Evolutionary conservation across 2,329 filamentous ascomycete genomes (phyloP).

Genomic region (Pseudogymnoascus sp.): DNA sequence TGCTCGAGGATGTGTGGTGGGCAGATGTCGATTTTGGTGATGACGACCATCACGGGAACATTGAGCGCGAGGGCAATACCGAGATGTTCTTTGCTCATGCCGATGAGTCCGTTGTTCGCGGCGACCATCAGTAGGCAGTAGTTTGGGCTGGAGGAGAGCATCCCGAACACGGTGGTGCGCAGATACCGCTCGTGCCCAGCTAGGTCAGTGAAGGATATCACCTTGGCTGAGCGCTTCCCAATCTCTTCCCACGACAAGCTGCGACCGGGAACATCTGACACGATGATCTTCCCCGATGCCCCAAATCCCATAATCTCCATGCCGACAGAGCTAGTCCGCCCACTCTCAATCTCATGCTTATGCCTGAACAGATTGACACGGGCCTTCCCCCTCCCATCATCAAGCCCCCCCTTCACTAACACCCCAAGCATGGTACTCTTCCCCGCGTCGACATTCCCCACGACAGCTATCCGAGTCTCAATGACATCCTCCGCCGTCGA

Average conservation of each 20-base stretch:
- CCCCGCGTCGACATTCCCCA: conserved; percentile 94
- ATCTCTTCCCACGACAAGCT: conserved; percentile 97
- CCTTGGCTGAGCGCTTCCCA: conserved; percentile 86
- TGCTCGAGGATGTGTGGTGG: conserved; percentile 91
- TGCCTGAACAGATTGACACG: conserved; percentile 94
- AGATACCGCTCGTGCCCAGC: conserved; percentile 94
- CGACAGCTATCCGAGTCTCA: conserved; percentile 91
- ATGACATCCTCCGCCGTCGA: conserved; percentile 76
- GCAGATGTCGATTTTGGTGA: conserved; percentile 98
- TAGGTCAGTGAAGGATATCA: conserved; percentile 92
- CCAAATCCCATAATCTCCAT: conserved; percentile 99
- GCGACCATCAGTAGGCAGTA: conserved; percentile 98
- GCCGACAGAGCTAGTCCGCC: conserved; percentile 88
- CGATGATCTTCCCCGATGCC: conserved; percentile 71
- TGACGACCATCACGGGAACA: conserved; percentile 93
- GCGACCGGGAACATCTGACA: conserved; percentile 73
- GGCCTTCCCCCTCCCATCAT: conserved; percentile 88
- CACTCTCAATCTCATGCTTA: conserved; percentile 95
- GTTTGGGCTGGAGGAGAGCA: conserved; percentile 89
- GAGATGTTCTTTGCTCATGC: conserved; percentile 97
- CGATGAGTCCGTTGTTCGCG: conserved; percentile 92
- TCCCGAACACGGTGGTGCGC: conserved; percentile 89
- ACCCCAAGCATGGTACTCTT: conserved; percentile 96
- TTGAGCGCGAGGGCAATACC: conserved; percentile 92
- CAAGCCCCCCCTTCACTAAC: conserved; percentile 86